Evolutionary conservation across 768 basidiomycete genomes (phyloP).

Genomic region (Agaricus subrufescens): DNA sequence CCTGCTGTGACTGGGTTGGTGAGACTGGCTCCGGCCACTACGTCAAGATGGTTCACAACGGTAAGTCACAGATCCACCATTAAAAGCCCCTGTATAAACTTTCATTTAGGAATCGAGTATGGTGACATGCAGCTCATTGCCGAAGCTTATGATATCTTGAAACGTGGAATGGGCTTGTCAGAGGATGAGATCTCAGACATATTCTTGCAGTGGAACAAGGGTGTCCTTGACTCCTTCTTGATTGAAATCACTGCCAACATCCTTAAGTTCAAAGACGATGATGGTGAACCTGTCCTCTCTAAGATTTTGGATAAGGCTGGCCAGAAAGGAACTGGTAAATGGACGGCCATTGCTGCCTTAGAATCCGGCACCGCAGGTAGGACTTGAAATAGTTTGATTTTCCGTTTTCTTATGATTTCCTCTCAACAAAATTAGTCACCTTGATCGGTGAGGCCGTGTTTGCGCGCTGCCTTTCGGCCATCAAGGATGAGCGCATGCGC

Average conservation of each 20-base stretch:
- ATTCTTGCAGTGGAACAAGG: constrained; percentile 95
- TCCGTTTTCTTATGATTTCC: constrained; percentile 6
- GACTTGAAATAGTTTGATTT: constrained; percentile 17
- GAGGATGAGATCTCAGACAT: constrained; percentile 93
- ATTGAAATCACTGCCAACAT: constrained; percentile 98
- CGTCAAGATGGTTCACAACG: constrained; percentile 99
- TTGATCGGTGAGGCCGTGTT: constrained; percentile 99
- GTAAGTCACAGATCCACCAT: constrained; percentile 31
- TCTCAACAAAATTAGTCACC: constrained; percentile 58
- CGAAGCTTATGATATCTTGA: constrained; percentile 98
- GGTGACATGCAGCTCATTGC: constrained; percentile 99
- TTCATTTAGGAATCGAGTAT: constrained; percentile 86
- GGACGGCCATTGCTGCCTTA: constrained; percentile 97
- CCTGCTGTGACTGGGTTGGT: constrained; percentile 99
- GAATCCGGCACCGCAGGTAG: constrained; percentile 84
- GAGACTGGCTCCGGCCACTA: constrained; percentile 95
- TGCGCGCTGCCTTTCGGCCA: constrained; percentile 93
- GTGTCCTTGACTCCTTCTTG: constrained; percentile 98
- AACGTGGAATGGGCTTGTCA: constrained; percentile 83
- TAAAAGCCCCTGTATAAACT: constrained; percentile 10
- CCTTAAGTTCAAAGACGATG: constrained; percentile 94
- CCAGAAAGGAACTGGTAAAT: constrained; percentile 99
- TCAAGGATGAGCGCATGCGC: constrained; percentile 93
- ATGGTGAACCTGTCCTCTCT: constrained; percentile 83
- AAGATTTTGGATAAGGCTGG: constrained; percentile 97